A percentile compares a stretch with the other conserved stretches of the same genome.
phyloP scores from a whole-genome alignment of 1,284 basidiomycete genomes.

The Boletus smithii region DNA sequence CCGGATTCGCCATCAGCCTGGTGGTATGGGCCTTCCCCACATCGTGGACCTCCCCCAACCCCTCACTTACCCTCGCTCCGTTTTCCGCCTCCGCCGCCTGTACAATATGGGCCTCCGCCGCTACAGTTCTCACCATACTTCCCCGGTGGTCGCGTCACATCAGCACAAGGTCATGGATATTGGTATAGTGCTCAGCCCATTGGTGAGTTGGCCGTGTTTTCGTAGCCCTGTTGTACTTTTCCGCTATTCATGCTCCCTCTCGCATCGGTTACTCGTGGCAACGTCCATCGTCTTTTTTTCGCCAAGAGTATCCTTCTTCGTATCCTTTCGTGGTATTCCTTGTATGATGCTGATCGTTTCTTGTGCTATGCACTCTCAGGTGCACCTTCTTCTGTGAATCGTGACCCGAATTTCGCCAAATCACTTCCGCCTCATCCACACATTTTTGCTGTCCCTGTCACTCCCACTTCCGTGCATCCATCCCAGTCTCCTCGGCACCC shows the following conservation, averaged over 20 bases:
- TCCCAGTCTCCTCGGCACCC: background rate
- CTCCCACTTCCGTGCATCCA: conserved; percentile 1
- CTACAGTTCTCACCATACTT: conserved; percentile 19
- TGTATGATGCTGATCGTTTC: conserved; percentile 13
- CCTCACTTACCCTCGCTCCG: conserved; percentile 9
- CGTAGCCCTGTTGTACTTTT: background rate
- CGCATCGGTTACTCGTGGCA: too few species aligned
- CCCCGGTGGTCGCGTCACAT: conserved; percentile 10
- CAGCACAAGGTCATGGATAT: conserved; percentile 23
- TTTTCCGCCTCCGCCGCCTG: conserved; percentile 16
- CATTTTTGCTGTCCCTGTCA: background rate
- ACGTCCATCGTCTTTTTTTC: background rate
- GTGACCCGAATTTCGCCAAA: conserved; percentile 12
- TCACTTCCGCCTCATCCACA: conserved; percentile 4
- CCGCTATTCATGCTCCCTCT: background rate
- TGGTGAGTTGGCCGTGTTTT: conserved; percentile 21
- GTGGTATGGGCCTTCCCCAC: conserved; percentile 11
- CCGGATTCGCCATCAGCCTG: conserved; percentile 14
- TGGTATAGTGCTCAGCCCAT: conserved; percentile 20
- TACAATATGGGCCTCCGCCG: conserved; percentile 16
- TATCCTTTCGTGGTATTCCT: background rate
- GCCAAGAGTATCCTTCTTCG: background rate
- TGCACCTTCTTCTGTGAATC: conserved; percentile 16
- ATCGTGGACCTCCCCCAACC: background rate
- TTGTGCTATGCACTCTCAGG: conserved; percentile 11